These are phyloP conservation scores for Puccinellia tenuiflora DNA, from an alignment of 176 grass and related monocot genomes.

Conservation along the genomic window DNA sequence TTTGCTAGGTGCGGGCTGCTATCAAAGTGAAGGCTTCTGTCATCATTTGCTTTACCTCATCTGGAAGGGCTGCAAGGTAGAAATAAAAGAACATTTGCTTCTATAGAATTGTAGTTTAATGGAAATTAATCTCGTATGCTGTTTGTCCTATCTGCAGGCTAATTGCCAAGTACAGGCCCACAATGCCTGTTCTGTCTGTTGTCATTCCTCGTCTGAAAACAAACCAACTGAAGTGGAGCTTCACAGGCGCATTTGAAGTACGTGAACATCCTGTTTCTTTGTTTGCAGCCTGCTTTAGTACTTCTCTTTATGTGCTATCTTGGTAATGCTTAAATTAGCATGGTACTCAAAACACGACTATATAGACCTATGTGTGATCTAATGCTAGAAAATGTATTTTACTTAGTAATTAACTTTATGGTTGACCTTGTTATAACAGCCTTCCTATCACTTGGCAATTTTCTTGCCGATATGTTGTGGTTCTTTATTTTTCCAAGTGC, in stretches of 20 bases:
- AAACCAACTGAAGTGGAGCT: constrained; percentile 96
- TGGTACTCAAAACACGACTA: not conserved
- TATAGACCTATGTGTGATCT: not conserved
- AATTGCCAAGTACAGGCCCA: constrained; percentile 98
- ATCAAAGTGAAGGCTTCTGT: constrained; percentile 97
- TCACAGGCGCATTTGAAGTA: constrained; percentile 96
- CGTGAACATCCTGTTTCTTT: not conserved
- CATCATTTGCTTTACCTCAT: constrained; percentile 96
- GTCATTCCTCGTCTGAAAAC: constrained; percentile 98
- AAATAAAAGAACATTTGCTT: not conserved
- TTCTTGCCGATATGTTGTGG: not conserved
- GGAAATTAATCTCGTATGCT: constrained; percentile 6
- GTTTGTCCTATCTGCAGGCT: constrained; percentile 48
- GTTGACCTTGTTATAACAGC: not conserved
- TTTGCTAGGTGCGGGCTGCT: constrained; percentile 89
- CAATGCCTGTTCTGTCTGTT: constrained; percentile 97
- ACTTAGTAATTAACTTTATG: not conserved
- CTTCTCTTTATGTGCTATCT: not conserved
- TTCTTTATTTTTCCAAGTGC: not conserved
- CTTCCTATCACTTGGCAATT: not conserved
- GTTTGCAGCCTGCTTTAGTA: not conserved
- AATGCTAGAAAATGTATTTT: not conserved
- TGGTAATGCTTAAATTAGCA: not conserved
- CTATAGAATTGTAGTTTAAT: not conserved
- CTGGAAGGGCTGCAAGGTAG: constrained; percentile 97